Evolutionary conservation across 768 basidiomycete species (phyloP), one percentile per base, ranked within the genome.

Genomic region (Psilocybe cyanescens): DNA sequence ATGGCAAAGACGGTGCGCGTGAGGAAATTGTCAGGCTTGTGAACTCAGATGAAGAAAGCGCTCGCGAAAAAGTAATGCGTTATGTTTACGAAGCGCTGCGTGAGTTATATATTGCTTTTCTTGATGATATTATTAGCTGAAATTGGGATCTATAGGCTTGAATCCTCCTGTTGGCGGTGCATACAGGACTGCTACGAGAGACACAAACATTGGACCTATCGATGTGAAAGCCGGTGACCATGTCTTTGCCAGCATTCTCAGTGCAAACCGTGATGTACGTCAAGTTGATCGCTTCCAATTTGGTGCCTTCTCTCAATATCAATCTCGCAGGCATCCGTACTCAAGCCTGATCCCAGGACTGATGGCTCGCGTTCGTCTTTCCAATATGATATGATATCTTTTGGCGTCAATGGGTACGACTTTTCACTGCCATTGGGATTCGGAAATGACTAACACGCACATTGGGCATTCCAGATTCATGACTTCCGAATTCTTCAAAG

Each of bases 81-180:
- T 82, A 81, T 64, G 74, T 85, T 17, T 73, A 76, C 59, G 79
- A 80, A 60, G 86, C 85, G 12, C 72, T 87, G 51, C 68, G 81
- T 80, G 62, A 66, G 78, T 76, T 7, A 35, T 35, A 35, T 11
- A 35, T 35, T 35, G 33, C 33, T 11, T 35, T 35, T 11, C 11
- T 35, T 11, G 33, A 35, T 7, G 33, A 35, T 35, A 11, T 11
- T 0, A 35, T 11, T 11, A 35, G 11, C 33, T 35, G 0, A 35
- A 35, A 35, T 11, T 7, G 33, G 6, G 6, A 6, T 11, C 11
- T 50, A 58, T 61, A 76, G 75, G 74, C 28, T 58, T 72, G 39
- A 69, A 77, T 28, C 75, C 79, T 57, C 69, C 75, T 66, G 77
- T 80, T 17, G 73, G 76, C n/a, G 77, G 76, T 9, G 74, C 82